Percentiles rank a stretch among this genome's conserved stretches.
Evolutionary conservation across 2,329 filamentous ascomycete genomes (phyloP).

Genomic region (Cladosporium sp.): DNA sequence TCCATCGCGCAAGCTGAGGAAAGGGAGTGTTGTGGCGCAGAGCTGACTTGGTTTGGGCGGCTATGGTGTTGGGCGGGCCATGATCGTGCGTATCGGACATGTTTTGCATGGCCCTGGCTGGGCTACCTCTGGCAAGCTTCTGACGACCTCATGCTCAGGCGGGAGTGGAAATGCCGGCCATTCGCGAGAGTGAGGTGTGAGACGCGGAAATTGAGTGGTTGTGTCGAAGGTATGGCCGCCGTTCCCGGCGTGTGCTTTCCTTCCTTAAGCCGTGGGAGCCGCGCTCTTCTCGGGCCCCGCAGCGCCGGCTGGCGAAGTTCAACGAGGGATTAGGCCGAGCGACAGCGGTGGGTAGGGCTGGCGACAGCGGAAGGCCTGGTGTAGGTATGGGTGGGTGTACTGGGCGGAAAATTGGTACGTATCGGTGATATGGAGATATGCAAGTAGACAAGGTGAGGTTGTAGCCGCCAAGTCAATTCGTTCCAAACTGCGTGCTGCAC

Average conservation of each 20-base stretch:
- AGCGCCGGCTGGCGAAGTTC: slow-evolving; percentile 13
- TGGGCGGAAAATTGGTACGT: too few relatives aligned
- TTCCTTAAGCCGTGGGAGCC: slow-evolving; percentile 2
- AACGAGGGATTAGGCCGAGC: slow-evolving; percentile 11
- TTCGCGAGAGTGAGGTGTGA: background rate
- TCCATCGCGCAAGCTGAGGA: slow-evolving; percentile 36
- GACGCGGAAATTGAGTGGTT: background rate
- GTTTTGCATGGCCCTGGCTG: slow-evolving; percentile 26
- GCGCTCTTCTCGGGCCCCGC: slow-evolving; percentile 12
- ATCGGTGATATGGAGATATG: too few relatives aligned
- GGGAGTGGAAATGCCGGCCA: slow-evolving; percentile 6
- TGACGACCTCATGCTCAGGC: slow-evolving; percentile 26
- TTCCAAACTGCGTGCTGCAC: background rate
- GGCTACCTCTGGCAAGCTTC: slow-evolving; percentile 24
- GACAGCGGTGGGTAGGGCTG: background rate
- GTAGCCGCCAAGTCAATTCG: background rate
- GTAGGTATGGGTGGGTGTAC: background rate
- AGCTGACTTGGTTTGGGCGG: slow-evolving; percentile 2
- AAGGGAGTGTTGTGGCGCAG: slow-evolving; percentile 24
- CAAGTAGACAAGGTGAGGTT: background rate
- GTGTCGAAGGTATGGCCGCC: slow-evolving; percentile 3
- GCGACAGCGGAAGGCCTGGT: background rate
- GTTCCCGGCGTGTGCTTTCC: slow-evolving; percentile 6
- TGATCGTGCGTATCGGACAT: slow-evolving; percentile 28
- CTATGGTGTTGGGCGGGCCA: slow-evolving; percentile 20